A percentile compares a stretch with the other conserved stretches of the same genome.
Conservation (phyloP, 1,284 basidiomycete species). For the Cystobasidium sp. region DNA sequence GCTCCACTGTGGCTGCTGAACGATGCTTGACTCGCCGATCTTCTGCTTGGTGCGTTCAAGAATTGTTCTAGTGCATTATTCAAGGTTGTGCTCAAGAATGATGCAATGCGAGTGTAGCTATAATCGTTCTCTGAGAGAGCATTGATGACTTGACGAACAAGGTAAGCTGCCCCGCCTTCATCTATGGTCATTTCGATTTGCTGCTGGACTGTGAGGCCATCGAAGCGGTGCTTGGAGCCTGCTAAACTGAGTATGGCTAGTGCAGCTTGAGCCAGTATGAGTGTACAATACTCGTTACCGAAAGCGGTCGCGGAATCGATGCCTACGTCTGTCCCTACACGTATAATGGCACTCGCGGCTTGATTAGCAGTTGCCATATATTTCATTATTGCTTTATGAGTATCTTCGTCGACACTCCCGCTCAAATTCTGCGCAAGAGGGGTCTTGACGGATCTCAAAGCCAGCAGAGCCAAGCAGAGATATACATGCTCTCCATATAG, state of each 20-base stretch:
- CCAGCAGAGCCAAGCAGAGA: constrained; percentile 1
- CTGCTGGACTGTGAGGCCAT: not conserved
- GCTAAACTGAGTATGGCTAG: constrained; percentile 15
- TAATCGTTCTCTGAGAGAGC: constrained; percentile 20
- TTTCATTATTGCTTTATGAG: not conserved
- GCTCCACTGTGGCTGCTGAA: not conserved
- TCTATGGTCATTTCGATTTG: constrained; percentile 9
- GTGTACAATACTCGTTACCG: constrained; percentile 17
- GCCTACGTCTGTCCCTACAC: constrained; percentile 14
- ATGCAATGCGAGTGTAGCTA: constrained; percentile 13
- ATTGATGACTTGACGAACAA: constrained; percentile 13
- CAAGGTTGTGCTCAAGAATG: constrained; percentile 5
- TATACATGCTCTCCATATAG: constrained; percentile 20
- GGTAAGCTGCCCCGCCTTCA: constrained; percentile 14
- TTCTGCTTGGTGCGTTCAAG: not conserved
- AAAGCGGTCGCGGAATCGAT: constrained; percentile 17
- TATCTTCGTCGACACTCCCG: not conserved
- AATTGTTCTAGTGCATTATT: constrained; percentile 17
- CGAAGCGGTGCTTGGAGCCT: constrained; percentile 18
- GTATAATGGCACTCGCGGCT: constrained; percentile 19
- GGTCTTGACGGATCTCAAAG: not conserved
- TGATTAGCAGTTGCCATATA: constrained; percentile 21
- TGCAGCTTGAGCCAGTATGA: constrained; percentile 20
- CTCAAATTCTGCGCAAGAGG: not conserved
- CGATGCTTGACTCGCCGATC: constrained; percentile 12